Percentiles rank a stretch among this genome's conserved stretches.
These are phyloP conservation scores for Arthrobotrys sinensis DNA, from an alignment of 2,329 filamentous ascomycete species.

Conservation along the genomic window DNA sequence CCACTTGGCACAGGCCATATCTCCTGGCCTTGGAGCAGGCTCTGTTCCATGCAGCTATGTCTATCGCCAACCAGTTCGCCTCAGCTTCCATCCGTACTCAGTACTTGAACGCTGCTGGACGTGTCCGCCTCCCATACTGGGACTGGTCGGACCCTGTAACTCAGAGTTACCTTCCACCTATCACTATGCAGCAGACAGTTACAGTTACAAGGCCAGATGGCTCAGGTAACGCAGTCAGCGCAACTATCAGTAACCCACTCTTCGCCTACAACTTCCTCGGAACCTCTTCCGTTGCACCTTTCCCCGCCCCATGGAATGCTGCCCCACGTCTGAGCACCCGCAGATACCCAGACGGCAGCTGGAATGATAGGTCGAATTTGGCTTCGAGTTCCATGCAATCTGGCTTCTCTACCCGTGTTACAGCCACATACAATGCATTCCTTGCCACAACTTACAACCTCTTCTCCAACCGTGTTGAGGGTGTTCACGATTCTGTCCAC, in stretches of 20 bases:
- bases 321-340: slow-evolving; percentile 27
- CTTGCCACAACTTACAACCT: slow-evolving; percentile 55
- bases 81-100: slow-evolving; percentile 56
- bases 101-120: slow-evolving; percentile 57
- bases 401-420: slow-evolving; percentile 41
- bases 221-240: slow-evolving; percentile 45
- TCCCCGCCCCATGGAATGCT: slow-evolving; percentile 33
- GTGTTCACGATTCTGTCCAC: slow-evolving; percentile 70
- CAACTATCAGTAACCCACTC: slow-evolving; percentile 45
- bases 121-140: slow-evolving; percentile 58
- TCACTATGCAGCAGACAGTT: slow-evolving; percentile 49
- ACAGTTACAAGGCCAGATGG: slow-evolving; percentile 47
- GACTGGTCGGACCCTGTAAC: slow-evolving; percentile 60
- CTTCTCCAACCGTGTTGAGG: slow-evolving; percentile 67
- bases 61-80: slow-evolving; percentile 60
- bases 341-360: slow-evolving; percentile 38
- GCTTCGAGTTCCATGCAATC: slow-evolving; percentile 44
- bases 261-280: slow-evolving; percentile 61
- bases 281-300: slow-evolving; percentile 33
- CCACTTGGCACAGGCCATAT: slow-evolving; percentile 66
- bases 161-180: slow-evolving; percentile 53
- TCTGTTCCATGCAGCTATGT: slow-evolving; percentile 57
- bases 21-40: slow-evolving; percentile 63
- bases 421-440: slow-evolving; percentile 49
- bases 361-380: slow-evolving; percentile 39